Conservation (phyloP, 2,329 filamentous ascomycete genomes). For the Fusarium sp. region DNA sequence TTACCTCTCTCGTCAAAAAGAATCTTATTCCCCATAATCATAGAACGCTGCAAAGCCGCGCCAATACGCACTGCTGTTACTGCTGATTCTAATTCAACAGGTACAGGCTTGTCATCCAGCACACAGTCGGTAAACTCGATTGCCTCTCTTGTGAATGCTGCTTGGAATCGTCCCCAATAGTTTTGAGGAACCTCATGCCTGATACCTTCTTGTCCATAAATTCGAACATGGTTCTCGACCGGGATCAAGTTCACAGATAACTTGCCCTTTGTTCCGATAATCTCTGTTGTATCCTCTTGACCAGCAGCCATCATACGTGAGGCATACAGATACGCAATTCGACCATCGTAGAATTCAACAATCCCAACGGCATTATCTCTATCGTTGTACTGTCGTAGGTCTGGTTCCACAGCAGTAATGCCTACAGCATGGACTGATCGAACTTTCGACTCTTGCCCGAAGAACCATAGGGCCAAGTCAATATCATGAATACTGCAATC, state of each 20-base stretch:
- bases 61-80: slow-evolving; percentile 72
- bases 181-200: slow-evolving; percentile 69
- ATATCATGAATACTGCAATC: slow-evolving; percentile 78
- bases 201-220: slow-evolving; percentile 61
- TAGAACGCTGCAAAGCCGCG: slow-evolving; percentile 66
- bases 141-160: slow-evolving; percentile 72
- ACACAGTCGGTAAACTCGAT: slow-evolving; percentile 71
- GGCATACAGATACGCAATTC: slow-evolving; percentile 73
- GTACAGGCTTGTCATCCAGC: slow-evolving; percentile 65
- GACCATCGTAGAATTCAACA: slow-evolving; percentile 73
- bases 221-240: slow-evolving; percentile 64
- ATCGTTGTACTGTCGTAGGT: slow-evolving; percentile 45
- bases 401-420: slow-evolving; percentile 46
- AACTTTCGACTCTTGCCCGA: slow-evolving; percentile 45
- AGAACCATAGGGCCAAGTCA: slow-evolving; percentile 48
- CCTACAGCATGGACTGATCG: slow-evolving; percentile 46
- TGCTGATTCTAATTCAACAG: slow-evolving; percentile 67
- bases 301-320: slow-evolving; percentile 76
- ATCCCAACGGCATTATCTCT: slow-evolving; percentile 59
- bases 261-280: slow-evolving; percentile 75
- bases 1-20: slow-evolving; percentile 61
- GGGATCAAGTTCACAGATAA: slow-evolving; percentile 68
- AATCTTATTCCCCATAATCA: slow-evolving; percentile 67
- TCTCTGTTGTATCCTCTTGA: slow-evolving; percentile 74
- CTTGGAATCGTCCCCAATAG: slow-evolving; percentile 72